phyloP scores from a whole-genome alignment of 1,284 basidiomycete species.

The Kwoniella shivajii region DNA sequence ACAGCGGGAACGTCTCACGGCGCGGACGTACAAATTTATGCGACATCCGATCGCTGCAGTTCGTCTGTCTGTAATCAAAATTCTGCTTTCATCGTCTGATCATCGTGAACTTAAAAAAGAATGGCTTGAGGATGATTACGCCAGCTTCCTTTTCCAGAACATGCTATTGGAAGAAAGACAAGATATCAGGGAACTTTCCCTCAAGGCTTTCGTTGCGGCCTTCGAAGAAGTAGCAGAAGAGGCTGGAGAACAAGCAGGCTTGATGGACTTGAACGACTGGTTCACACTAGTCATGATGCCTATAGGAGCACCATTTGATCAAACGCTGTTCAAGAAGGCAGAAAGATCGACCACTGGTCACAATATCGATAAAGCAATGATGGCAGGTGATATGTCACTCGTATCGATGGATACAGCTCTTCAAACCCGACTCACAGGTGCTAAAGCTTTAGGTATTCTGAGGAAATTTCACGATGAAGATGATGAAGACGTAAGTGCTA shows the following conservation, averaged over 20 bases:
- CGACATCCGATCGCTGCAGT: constrained; percentile 95
- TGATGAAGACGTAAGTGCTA: constrained; percentile 6
- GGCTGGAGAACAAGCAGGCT: constrained; percentile 22
- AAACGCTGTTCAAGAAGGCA: constrained; percentile 70
- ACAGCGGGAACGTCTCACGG: constrained; percentile 63
- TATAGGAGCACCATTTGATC: constrained; percentile 77
- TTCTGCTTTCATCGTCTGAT: constrained; percentile 81
- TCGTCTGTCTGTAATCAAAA: constrained; percentile 88
- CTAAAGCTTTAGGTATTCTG: constrained; percentile 70
- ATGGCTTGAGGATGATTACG: constrained; percentile 79
- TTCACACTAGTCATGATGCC: constrained; percentile 89
- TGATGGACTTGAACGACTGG: constrained; percentile 61
- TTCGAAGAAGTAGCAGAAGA: constrained; percentile 61
- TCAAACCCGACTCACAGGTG: constrained; percentile 77
- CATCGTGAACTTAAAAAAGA: constrained; percentile 71
- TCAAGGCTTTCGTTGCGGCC: constrained; percentile 76
- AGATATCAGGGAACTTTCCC: constrained; percentile 79
- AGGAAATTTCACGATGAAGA: constrained; percentile 13
- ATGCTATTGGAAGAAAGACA: constrained; percentile 86
- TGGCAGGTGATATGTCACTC: constrained; percentile 85
- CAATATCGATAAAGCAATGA: constrained; percentile 96
- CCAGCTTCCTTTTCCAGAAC: constrained; percentile 91
- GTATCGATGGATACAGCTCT: constrained; percentile 78
- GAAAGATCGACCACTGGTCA: constrained; percentile 58
- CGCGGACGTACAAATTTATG: constrained; percentile 93